Evolutionary conservation across 139 green algal genomes (phyloP), one percentile per base, ranked within the genome.

Genomic region (Limnomonas spitsbergensis): DNA sequence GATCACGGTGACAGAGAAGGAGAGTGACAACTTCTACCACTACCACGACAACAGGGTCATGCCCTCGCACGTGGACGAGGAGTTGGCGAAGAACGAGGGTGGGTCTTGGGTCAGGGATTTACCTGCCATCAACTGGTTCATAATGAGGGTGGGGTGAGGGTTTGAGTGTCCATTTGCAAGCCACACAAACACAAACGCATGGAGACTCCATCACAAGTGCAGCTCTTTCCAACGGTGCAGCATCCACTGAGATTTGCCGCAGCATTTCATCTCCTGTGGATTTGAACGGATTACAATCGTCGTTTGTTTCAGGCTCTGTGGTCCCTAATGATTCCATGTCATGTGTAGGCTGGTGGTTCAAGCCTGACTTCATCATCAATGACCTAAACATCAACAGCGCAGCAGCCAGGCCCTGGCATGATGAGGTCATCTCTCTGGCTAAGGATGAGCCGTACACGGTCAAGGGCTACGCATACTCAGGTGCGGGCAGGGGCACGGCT

Each of bases 341-440:
- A n/a, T 61, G 47, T 71, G 52, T 79, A 94, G 91, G 92, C 53
- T 98, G 93, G 95, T 99, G 96, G 95, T 97, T 91, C 89, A 95
- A 97, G 78, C 94, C 94, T 2, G 96, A 99, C 77, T 99, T 92
- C 83, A 97, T 99, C 81, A 96, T 98, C 91, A 99, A 98, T 79
- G 90, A 99, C 75, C 86, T 99, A 36, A 98, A 98, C 88, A 95
- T 99, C 82, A 97, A 99, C 85, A 92, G 83, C 1, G 94, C 91
- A 32, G 94, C 98, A 9, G 86, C 86, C 14, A 86, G 85, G 27
- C 96, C 96, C 2, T 89, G 81, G 73, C 95, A 99, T 82, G 92
- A 97, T 67, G 93, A 98, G 84, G 76, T 95, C 14, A 53, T 99
- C 32, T 77, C 83, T 1, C 81, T 97, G 29, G 35, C 81, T 29